phyloP scores from a whole-genome alignment of 768 basidiomycete genomes.

The Kwoniella bestiolae region DNA sequence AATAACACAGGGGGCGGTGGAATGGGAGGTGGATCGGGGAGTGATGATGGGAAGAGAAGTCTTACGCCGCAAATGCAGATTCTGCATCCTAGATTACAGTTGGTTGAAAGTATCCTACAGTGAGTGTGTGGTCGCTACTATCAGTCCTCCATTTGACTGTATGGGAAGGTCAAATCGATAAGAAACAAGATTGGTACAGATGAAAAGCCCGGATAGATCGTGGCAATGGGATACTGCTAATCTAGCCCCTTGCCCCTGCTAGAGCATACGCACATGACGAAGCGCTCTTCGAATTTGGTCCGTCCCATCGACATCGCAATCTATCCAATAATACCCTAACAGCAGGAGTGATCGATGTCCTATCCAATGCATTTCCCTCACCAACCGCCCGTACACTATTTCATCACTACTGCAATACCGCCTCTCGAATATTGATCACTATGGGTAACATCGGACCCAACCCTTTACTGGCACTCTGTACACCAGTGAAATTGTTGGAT shows the following conservation, averaged over 20 bases:
- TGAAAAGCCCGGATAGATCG: too few species aligned
- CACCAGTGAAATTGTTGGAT: constrained; percentile 38
- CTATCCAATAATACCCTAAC: not conserved
- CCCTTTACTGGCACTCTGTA: constrained; percentile 43
- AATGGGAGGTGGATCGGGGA: not conserved
- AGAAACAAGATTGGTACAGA: too few species aligned
- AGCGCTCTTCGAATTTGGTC: constrained; percentile 37
- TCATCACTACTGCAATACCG: constrained; percentile 42
- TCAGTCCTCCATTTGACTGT: too few species aligned
- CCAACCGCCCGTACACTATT: constrained; percentile 38
- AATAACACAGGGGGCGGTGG: not conserved
- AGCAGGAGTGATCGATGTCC: constrained; percentile 25
- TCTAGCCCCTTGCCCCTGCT: not conserved
- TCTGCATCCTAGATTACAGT: constrained; percentile 20
- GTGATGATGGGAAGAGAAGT: not conserved
- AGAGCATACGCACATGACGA: constrained; percentile 35
- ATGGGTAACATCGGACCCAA: constrained; percentile 50
- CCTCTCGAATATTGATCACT: constrained; percentile 36
- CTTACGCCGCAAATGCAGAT: constrained; percentile 2
- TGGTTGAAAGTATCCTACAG: constrained; percentile 28
- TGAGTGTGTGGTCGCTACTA: constrained; percentile 8
- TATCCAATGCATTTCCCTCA: constrained; percentile 44
- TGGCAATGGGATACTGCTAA: too few species aligned
- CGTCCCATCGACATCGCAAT: constrained; percentile 29
- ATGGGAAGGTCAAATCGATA: too few species aligned